Evolutionary conservation across 805 yeast species (phyloP).

Genomic region (Cyberlindnera amylophila): DNA sequence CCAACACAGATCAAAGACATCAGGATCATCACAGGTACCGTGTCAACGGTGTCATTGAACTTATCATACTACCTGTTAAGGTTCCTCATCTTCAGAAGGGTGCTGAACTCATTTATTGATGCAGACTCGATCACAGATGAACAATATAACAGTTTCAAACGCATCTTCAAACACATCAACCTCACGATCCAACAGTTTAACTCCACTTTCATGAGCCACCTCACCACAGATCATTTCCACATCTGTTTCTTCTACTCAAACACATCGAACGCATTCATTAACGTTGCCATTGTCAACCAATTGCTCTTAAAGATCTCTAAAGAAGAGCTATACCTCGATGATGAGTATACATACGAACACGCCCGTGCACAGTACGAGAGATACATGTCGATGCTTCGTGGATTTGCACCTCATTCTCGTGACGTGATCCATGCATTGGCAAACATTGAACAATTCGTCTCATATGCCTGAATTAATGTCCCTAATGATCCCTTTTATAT

Average conservation of each 20-base stretch:
- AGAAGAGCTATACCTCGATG: constrained; percentile 20
- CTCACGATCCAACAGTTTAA: constrained; percentile 16
- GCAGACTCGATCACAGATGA: constrained; percentile 9
- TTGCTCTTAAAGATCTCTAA: constrained; percentile 17
- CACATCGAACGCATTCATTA: constrained; percentile 18
- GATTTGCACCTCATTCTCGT: constrained; percentile 4
- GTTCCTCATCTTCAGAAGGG: constrained; percentile 25
- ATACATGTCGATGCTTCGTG: constrained; percentile 5
- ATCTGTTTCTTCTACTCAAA: constrained; percentile 13
- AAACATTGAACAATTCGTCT: constrained; percentile 7
- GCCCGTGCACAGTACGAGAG: constrained; percentile 2
- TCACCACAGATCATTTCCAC: constrained; percentile 21
- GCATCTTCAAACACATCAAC: constrained; percentile 16
- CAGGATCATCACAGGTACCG: constrained; percentile 7
- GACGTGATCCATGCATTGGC: constrained; percentile 7
- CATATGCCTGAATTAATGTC: no score
- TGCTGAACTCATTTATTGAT: constrained; percentile 23
- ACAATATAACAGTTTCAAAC: constrained; percentile 15
- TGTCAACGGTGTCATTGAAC: constrained; percentile 24
- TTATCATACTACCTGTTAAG: constrained; percentile 22
- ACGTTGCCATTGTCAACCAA: constrained; percentile 21
- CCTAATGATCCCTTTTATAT: no score
- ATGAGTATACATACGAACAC: constrained; percentile 11
- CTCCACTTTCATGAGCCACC: constrained; percentile 17
- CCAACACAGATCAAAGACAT: constrained; percentile 18